phyloP scores from a whole-genome alignment of 495 filamentous ascomycete genomes.

The Annulohypoxylon stygium region DNA sequence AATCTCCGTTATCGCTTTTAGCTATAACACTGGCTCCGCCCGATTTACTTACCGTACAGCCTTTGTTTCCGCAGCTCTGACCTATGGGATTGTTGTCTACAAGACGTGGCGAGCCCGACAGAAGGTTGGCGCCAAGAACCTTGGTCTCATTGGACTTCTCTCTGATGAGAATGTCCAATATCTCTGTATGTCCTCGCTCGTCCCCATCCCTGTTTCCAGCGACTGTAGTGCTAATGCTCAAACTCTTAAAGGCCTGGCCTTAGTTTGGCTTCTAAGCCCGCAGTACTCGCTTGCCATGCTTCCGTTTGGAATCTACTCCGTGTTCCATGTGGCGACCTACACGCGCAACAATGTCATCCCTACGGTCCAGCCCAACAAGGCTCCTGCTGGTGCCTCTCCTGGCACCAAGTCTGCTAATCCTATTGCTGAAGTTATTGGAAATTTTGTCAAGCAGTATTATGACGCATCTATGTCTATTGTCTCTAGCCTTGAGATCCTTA shows the following conservation, averaged over 20 bases:
- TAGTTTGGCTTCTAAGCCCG: constrained; percentile 93
- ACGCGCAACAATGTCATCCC: constrained; percentile 78
- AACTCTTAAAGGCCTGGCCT: constrained; percentile 79
- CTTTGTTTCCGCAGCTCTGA: constrained; percentile 87
- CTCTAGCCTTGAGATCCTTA: constrained; percentile 77
- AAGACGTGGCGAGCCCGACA: constrained; percentile 91
- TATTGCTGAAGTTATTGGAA: constrained; percentile 82
- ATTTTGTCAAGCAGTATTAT: constrained; percentile 98
- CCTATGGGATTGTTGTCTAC: constrained; percentile 99
- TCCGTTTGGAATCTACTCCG: constrained; percentile 94
- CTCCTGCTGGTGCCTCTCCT: constrained; percentile 68
- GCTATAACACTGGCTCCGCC: constrained; percentile 79
- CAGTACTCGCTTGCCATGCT: constrained; percentile 91
- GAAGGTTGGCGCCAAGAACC: constrained; percentile 70
- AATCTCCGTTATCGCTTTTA: constrained; percentile 86
- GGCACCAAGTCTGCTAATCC: constrained; percentile 73
- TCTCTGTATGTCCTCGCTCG: constrained; percentile 73
- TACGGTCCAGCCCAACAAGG: constrained; percentile 65
- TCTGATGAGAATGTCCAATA: constrained; percentile 98
- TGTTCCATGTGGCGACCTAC: constrained; percentile 97
- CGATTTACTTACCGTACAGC: constrained; percentile 87
- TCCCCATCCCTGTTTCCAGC: neutral
- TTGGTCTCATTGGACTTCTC: constrained; percentile 72
- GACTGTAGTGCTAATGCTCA: constrained; percentile 21
- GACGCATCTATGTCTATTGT: constrained; percentile 89